phyloP scores from a whole-genome alignment of 495 filamentous ascomycete species.

The Sabuloglossum arenarium region DNA sequence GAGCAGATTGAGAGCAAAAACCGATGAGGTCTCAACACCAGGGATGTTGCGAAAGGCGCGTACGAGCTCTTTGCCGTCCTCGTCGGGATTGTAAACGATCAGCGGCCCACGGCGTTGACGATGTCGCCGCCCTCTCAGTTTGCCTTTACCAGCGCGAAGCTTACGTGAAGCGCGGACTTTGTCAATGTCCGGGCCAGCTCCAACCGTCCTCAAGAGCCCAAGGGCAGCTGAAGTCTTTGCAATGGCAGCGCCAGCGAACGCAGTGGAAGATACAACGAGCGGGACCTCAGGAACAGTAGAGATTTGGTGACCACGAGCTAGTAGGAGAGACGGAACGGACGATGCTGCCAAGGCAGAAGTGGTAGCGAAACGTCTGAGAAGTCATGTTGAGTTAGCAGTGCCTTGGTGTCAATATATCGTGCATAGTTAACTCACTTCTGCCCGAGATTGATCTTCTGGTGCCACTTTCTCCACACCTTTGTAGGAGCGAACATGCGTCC shows the following conservation, averaged over 20 bases:
- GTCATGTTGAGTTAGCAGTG: constrained; percentile 1
- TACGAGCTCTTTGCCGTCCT: constrained; percentile 79
- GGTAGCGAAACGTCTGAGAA: constrained; percentile 73
- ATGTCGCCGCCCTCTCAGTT: constrained; percentile 84
- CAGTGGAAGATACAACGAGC: constrained; percentile 77
- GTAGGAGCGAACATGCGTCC: constrained; percentile 99
- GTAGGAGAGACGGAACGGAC: constrained; percentile 76
- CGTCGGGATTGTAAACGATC: constrained; percentile 83
- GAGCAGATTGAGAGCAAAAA: constrained; percentile 92
- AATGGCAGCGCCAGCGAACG: constrained; percentile 54
- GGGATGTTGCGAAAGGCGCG: constrained; percentile 94
- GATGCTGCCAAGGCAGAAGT: constrained; percentile 93
- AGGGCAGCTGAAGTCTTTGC: constrained; percentile 80
- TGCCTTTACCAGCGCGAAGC: constrained; percentile 93
- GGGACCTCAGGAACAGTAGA: constrained; percentile 85
- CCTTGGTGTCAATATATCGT: not conserved
- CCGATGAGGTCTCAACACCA: constrained; percentile 90
- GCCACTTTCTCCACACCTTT: constrained; percentile 99
- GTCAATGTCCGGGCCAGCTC: constrained; percentile 72
- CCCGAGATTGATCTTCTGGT: constrained; percentile 96
- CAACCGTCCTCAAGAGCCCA: constrained; percentile 67
- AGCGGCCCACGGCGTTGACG: constrained; percentile 93
- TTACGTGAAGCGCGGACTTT: constrained; percentile 90
- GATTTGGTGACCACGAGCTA: constrained; percentile 93
- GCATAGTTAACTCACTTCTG: constrained; percentile 51